phyloP scores from a whole-genome alignment of 2,329 filamentous ascomycete species.

The Fusarium piperis region DNA sequence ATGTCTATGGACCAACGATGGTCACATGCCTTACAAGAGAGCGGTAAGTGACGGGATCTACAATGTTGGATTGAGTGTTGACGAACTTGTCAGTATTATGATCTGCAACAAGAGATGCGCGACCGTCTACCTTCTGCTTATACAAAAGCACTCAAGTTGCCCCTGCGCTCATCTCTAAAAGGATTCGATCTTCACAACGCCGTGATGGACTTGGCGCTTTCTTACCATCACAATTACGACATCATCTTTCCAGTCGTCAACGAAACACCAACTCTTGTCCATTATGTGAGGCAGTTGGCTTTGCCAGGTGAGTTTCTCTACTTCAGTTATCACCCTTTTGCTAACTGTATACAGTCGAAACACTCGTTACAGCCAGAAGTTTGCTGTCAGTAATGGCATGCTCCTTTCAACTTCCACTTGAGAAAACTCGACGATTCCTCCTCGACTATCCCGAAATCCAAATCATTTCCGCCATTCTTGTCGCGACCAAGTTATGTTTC shows the following conservation, averaged over 20 bases:
- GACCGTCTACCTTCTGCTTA: conserved; percentile 71
- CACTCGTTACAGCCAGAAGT: conserved; percentile 49
- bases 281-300: conserved; percentile 75
- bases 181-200: conserved; percentile 71
- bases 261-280: conserved; percentile 71
- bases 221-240: conserved; percentile 74
- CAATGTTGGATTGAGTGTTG: neutral
- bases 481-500: conserved; percentile 82
- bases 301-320: conserved; percentile 70
- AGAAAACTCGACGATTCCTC: conserved; percentile 55
- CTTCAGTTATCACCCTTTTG: neutral
- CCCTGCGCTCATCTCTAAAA: conserved; percentile 53
- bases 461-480: conserved; percentile 74
- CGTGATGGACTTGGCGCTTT: conserved; percentile 68
- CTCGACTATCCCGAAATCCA: conserved; percentile 78
- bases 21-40: conserved; percentile 76
- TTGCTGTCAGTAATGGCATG: conserved; percentile 63
- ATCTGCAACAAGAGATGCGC: conserved; percentile 71
- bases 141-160: conserved; percentile 66
- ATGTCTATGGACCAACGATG: conserved; percentile 71
- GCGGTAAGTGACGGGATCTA: conserved; percentile 59
- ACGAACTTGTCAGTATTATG: conserved; percentile 55
- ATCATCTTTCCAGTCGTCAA: conserved; percentile 80
- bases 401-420: conserved; percentile 60
- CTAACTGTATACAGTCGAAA: conserved; percentile 64